phyloP scores from a whole-genome alignment of 495 filamentous ascomycete species.

The Penicillium pancosmium region DNA sequence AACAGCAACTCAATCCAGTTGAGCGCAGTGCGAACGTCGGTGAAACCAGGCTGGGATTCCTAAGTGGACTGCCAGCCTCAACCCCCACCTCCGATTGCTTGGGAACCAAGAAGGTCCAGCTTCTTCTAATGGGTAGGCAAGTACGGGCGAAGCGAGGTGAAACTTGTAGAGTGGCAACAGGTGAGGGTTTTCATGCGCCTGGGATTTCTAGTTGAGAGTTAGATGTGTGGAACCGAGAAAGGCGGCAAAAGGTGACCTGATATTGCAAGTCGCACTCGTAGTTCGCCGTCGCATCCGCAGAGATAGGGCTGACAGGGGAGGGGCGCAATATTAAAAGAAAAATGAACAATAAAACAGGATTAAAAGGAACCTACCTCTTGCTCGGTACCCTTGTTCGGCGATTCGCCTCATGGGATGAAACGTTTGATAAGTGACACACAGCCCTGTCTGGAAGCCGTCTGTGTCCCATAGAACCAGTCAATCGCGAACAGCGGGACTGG shows the following conservation, averaged over 20 bases:
- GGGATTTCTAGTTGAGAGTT: slow-evolving; percentile 23
- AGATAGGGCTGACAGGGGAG: slow-evolving; percentile 29
- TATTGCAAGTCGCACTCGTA: slow-evolving; percentile 5
- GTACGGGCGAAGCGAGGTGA: slow-evolving; percentile 4
- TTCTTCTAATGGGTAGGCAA: slow-evolving; percentile 25
- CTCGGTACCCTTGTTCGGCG: slow-evolving; percentile 30
- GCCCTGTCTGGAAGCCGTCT: slow-evolving; percentile 32
- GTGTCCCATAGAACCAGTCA: slow-evolving; percentile 44
- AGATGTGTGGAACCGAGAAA: slow-evolving; percentile 19
- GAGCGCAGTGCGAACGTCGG: slow-evolving; percentile 29
- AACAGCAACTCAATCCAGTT: slow-evolving; percentile 36
- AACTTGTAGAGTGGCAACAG: slow-evolving; percentile 9
- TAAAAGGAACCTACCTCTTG: slow-evolving; percentile 10
- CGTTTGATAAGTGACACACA: slow-evolving; percentile 35
- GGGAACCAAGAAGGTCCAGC: slow-evolving; percentile 28
- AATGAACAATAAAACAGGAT: background rate
- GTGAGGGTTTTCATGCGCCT: slow-evolving; percentile 19
- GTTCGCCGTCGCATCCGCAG: background rate
- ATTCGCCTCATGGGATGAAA: slow-evolving; percentile 38
- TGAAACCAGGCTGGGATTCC: slow-evolving; percentile 29
- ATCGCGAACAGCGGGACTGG: slow-evolving; percentile 29
- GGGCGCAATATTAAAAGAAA: background rate
- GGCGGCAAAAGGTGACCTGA: slow-evolving; percentile 6
- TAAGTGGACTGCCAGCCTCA: slow-evolving; percentile 24
- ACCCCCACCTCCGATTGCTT: slow-evolving; percentile 18